phyloP scores from a whole-genome alignment of 2,329 filamentous ascomycete species.

The Macrophomina tecta region DNA sequence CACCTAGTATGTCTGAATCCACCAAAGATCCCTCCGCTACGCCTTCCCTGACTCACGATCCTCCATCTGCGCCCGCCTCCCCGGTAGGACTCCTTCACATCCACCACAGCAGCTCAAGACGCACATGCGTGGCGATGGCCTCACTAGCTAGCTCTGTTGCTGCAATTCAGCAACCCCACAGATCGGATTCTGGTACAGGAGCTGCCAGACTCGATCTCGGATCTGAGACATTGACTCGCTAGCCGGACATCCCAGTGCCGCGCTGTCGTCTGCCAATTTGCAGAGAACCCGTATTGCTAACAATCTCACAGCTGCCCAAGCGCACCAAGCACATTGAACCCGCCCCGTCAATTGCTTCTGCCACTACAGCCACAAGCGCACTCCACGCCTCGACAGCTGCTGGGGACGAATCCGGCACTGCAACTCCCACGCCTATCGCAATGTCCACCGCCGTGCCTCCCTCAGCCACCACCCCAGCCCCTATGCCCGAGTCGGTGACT shows the following conservation, averaged over 20 bases:
- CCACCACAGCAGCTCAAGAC: constrained; percentile 14
- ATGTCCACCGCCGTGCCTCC: constrained; percentile 33
- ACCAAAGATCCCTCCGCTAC: constrained; percentile 13
- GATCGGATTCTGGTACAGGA: neutral
- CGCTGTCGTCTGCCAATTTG: neutral
- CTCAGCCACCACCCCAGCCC: constrained; percentile 35
- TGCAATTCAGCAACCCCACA: neutral
- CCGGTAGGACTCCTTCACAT: constrained; percentile 19
- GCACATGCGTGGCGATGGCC: constrained; percentile 4
- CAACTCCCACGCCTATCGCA: constrained; percentile 42
- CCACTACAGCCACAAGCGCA: constrained; percentile 21
- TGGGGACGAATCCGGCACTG: constrained; percentile 41
- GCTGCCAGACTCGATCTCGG: neutral
- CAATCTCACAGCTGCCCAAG: constrained; percentile 78
- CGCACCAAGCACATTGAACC: constrained; percentile 70
- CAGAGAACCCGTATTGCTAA: constrained; percentile 59
- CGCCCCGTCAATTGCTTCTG: constrained; percentile 37
- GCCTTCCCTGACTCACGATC: constrained; percentile 32
- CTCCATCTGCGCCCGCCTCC: constrained; percentile 31
- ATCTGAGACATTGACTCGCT: neutral
- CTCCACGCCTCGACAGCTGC: constrained; percentile 33
- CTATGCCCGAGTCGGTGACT: constrained; percentile 54
- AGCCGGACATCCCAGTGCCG: neutral
- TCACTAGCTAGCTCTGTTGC: neutral
- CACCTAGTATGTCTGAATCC: constrained; percentile 21